Percentiles rank a stretch among this genome's conserved stretches.
phyloP scores from a whole-genome alignment of 164 flowering plant species.

The Aristolochia californica region DNA sequence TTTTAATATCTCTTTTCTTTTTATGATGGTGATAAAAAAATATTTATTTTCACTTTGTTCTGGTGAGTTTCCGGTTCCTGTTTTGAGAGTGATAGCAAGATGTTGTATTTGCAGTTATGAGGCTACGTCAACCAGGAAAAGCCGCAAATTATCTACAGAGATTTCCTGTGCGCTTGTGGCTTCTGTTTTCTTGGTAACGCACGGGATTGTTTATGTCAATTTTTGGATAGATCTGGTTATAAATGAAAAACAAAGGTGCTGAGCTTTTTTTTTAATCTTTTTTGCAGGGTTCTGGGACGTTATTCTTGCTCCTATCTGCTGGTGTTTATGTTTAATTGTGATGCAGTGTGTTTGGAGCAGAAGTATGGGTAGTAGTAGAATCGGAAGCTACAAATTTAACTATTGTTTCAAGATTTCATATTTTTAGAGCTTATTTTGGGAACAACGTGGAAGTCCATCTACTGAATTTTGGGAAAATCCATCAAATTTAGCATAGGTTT shows the following conservation, averaged over 20 bases:
- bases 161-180: slow-evolving; percentile 69
- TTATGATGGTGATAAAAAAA: too few species aligned
- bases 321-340: slow-evolving; percentile 29
- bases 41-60: too few species aligned
- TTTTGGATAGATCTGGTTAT: not conserved
- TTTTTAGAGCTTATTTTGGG: too few species aligned
- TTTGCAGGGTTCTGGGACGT: slow-evolving; percentile 31
- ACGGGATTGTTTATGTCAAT: not conserved
- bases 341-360: not conserved
- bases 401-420: too few species aligned
- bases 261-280: not conserved
- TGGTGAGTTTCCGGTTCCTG: not conserved
- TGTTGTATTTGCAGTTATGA: slow-evolving; percentile 54
- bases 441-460: too few species aligned
- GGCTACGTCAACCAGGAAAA: slow-evolving; percentile 67
- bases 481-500: too few species aligned
- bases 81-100: not conserved
- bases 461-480: too few species aligned
- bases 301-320: slow-evolving; percentile 23
- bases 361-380: not conserved
- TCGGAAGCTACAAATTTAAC: too few species aligned
- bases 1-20: too few species aligned
- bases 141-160: slow-evolving; percentile 65
- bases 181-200: slow-evolving; percentile 79
- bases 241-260: too few species aligned